Base-by-base conservation (phyloP, 2,329 filamentous ascomycete genomes). In the Fusarium sublunatum region DNA sequence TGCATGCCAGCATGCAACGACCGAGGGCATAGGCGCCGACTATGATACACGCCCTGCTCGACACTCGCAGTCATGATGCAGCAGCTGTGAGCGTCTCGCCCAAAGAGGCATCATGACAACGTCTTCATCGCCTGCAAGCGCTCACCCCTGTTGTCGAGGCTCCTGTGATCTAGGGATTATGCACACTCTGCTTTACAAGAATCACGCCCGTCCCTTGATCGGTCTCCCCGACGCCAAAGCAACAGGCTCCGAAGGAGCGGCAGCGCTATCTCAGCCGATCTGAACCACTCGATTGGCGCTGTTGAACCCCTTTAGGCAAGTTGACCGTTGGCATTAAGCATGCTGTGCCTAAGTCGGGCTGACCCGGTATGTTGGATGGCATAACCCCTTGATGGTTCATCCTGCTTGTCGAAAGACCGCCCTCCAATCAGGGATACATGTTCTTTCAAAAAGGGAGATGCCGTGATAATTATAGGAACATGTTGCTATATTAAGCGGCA, bases 401-500 rank as follows among this genome's bases (percentile, higher is more conserved):
- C 49, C 15, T 53, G 38, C 44, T 34, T 45, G 32, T 32, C 45
- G 45, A 58, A 28, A 51, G 57, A 44, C 44, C 53, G 24, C 58
- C 24, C 12, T 25, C 39, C 31, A 26, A 51, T 40, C 43, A 38
- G 26, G 29, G 34, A 38, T 15, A 45, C 35, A 24, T 29, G 38
- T 53, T 31, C 28, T 39, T 29, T 49, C 41, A 47, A 40, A 39
- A 50, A 50, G 26, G 46, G 44, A 38, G 35, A 45, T 45, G 34
- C 42, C 47, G 41, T 41, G 55, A 58, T 55, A 63, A 59, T 48
- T 66, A 51, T 63, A 66, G 62, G 48, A 63, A 51, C 48, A 58
- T 28, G 58, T 71, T 78, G 64, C 75, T 77, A 77, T 74, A 74
- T 71, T 74, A 72, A 73, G 75, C 64, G 59, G 61, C 65, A 75